Conservation (phyloP, 164 flowering plant species). For the Santalum album region DNA sequence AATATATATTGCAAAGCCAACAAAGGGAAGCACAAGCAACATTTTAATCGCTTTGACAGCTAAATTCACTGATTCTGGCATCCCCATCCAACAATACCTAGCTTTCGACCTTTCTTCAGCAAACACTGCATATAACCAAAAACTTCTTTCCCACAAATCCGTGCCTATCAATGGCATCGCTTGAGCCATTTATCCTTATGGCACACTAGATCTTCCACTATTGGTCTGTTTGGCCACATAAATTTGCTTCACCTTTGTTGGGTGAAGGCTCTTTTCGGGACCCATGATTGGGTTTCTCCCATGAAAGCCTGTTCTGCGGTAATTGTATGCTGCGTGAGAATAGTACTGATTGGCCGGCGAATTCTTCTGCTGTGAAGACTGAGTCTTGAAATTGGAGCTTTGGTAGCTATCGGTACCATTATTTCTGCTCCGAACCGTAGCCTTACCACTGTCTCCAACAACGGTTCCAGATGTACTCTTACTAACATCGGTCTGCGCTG, state of each 20-base stretch:
- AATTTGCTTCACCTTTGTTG: conserved; percentile 67
- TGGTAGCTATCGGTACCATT: conserved; percentile 22
- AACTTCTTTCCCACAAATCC: too few relatives aligned
- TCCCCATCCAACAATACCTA: too few relatives aligned
- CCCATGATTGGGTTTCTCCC: conserved; percentile 52
- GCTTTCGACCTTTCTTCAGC: too few relatives aligned
- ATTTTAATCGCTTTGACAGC: too few relatives aligned
- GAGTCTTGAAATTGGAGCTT: conserved; percentile 23
- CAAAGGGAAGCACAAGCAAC: too few relatives aligned
- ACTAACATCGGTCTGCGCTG: conserved; percentile 19
- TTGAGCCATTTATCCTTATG: background rate
- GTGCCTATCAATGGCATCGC: too few relatives aligned
- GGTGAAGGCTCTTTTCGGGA: conserved; percentile 38
- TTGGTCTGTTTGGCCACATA: conserved; percentile 78
- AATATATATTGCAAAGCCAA: too few relatives aligned
- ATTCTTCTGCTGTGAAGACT: conserved; percentile 36
- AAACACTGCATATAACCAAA: too few relatives aligned
- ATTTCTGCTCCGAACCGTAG: conserved; percentile 9
- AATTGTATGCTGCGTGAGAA: conserved; percentile 35
- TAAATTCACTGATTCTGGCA: too few relatives aligned
- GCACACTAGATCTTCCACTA: conserved; percentile 23
- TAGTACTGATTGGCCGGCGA: conserved; percentile 35
- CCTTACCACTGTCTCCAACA: conserved; percentile 20
- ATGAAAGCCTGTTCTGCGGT: conserved; percentile 59
- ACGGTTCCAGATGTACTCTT: conserved; percentile 27